phyloP scores from a whole-genome alignment of 441 rosid genomes.

The Hura crepitans region DNA sequence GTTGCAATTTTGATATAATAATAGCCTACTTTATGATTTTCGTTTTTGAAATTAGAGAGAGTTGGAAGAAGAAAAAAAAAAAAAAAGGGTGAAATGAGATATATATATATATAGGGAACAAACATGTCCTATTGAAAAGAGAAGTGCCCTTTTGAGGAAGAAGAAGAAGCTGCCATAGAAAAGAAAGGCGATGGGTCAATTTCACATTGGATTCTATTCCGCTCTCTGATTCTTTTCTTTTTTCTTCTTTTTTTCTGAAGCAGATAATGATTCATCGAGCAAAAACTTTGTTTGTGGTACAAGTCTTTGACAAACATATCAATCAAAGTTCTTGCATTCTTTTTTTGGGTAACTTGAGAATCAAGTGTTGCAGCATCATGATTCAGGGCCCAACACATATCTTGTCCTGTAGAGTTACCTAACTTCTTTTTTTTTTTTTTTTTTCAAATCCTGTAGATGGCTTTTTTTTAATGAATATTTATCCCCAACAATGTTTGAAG shows the following conservation, averaged over 20 bases:
- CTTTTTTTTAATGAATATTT: too few species aligned
- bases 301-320: neutral
- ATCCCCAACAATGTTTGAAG: too few species aligned
- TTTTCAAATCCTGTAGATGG: too few species aligned
- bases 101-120: too few species aligned
- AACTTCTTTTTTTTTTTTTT: too few species aligned
- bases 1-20: too few species aligned
- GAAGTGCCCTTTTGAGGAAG: neutral
- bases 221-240: neutral
- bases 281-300: constrained; percentile 13
- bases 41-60: too few species aligned
- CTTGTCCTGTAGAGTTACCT: too few species aligned
- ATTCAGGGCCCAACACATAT: too few species aligned
- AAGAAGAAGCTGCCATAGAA: neutral
- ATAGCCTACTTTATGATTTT: too few species aligned
- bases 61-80: too few species aligned
- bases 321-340: neutral
- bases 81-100: too few species aligned
- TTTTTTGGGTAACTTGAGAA: neutral
- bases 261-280: neutral
- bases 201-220: neutral
- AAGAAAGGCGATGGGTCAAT: constrained; percentile 1
- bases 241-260: neutral
- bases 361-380: neutral
- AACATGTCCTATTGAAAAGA: neutral